Conservation (phyloP, 371 early-diverging fungal species). For the Haplosporangium sp. region DNA sequence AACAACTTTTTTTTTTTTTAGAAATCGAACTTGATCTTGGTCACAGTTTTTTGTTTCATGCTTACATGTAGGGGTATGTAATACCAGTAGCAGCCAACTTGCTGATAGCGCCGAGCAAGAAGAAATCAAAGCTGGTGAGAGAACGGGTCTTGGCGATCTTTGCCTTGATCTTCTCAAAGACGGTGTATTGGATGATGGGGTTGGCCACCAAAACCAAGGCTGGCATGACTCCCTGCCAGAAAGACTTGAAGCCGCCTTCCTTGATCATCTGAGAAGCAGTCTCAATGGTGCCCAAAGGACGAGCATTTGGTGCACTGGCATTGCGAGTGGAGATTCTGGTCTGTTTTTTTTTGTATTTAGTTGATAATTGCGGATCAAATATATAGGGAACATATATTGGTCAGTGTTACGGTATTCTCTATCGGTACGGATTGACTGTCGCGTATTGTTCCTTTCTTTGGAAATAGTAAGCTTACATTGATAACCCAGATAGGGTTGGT, state of each 20-base stretch:
- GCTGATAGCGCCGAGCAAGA: slow-evolving; percentile 93
- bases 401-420: no score
- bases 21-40: no score
- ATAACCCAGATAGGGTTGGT: slow-evolving; percentile 99
- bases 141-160: slow-evolving; percentile 63
- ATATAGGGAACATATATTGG: not conserved
- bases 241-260: slow-evolving; percentile 86
- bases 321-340: slow-evolving; percentile 77
- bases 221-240: slow-evolving; percentile 92
- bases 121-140: slow-evolving; percentile 89
- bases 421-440: no score
- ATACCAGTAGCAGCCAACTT: slow-evolving; percentile 94
- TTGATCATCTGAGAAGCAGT: slow-evolving; percentile 78
- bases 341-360: slow-evolving; percentile 46
- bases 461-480: slow-evolving; percentile 70
- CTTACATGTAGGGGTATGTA: slow-evolving; percentile 97
- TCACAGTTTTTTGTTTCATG: no score
- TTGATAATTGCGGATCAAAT: not conserved
- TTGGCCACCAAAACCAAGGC: slow-evolving; percentile 97
- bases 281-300: slow-evolving; percentile 59
- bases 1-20: no score
- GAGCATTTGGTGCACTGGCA: slow-evolving; percentile 58
- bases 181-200: slow-evolving; percentile 98
- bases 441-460: no score
- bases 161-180: slow-evolving; percentile 93